Conservation (phyloP, 2,329 filamentous ascomycete species). For the Penicillium brasilianum region DNA sequence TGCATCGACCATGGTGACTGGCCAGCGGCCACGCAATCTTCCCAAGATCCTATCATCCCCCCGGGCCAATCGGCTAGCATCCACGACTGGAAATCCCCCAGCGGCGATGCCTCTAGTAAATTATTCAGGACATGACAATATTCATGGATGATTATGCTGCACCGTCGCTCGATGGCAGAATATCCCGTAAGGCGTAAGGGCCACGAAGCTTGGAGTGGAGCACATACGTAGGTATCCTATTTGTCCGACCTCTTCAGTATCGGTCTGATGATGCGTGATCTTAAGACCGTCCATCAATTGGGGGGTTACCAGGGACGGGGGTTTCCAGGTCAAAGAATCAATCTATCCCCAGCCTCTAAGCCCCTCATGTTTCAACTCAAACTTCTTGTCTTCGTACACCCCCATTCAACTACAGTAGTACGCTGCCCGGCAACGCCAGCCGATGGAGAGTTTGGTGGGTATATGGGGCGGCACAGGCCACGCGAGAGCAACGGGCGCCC, state of each 20-base stretch:
- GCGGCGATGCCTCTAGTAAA: not conserved
- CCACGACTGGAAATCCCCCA: not conserved
- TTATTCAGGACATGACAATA: not conserved
- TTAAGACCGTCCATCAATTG: not conserved
- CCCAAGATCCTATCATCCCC: not conserved
- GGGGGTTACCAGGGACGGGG: not conserved
- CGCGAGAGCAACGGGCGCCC: not conserved
- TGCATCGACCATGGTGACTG: not conserved
- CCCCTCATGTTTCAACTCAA: not conserved
- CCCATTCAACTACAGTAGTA: not conserved
- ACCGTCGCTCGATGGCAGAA: not conserved
- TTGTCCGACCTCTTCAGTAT: not conserved
- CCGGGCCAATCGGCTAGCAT: constrained; percentile 17
- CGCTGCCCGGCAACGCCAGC: constrained; percentile 1
- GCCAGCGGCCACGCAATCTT: constrained; percentile 1
- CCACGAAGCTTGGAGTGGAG: not conserved
- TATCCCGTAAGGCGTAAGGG: not conserved
- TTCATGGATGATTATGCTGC: not conserved
- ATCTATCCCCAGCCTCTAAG: not conserved
- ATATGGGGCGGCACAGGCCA: not conserved
- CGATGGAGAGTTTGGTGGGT: not conserved
- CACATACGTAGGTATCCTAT: not conserved
- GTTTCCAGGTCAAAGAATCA: no score
- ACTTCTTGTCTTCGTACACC: no score
- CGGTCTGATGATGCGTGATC: not conserved